phyloP scores from a whole-genome alignment of 1,284 basidiomycete genomes.

The Cyathus olla region DNA sequence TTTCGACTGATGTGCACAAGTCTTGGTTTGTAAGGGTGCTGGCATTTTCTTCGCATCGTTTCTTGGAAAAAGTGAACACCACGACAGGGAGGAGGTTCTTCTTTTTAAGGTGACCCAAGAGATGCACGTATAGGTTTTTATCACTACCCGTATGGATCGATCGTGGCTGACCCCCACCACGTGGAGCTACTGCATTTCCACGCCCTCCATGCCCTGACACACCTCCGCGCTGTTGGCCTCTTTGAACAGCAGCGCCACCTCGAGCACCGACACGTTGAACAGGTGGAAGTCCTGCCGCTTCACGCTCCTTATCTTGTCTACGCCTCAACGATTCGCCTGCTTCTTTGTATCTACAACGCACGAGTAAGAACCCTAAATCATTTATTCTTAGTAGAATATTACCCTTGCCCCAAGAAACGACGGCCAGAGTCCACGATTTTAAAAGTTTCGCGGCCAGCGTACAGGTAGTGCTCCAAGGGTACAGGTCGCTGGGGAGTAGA shows the following conservation, averaged over 20 bases:
- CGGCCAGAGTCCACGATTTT: slow-evolving; percentile 93
- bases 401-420: slow-evolving; percentile 85
- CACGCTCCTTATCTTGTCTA: slow-evolving; percentile 98
- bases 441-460: slow-evolving; percentile 91
- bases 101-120: slow-evolving; percentile 90
- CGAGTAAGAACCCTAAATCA: not conserved
- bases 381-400: slow-evolving; percentile 20
- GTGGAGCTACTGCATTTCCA: slow-evolving; percentile 49
- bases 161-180: slow-evolving; percentile 60
- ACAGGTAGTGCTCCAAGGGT: slow-evolving; percentile 97
- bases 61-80: slow-evolving; percentile 98
- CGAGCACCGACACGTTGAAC: slow-evolving; percentile 85
- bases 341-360: slow-evolving; percentile 80
- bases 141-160: slow-evolving; percentile 79
- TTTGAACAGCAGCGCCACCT: slow-evolving; percentile 72
- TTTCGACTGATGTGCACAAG: slow-evolving; percentile 89
- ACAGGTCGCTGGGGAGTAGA: slow-evolving; percentile 97
- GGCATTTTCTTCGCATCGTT: slow-evolving; percentile 97
- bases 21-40: slow-evolving; percentile 90
- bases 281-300: slow-evolving; percentile 90
- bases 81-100: slow-evolving; percentile 92
- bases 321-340: slow-evolving; percentile 90
- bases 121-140: slow-evolving; percentile 94
- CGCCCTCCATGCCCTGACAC: slow-evolving; percentile 58
- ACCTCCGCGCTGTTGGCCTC: slow-evolving; percentile 73